Conservation (phyloP, 257 asterid species). For the Ophiorrhiza pumila region DNA sequence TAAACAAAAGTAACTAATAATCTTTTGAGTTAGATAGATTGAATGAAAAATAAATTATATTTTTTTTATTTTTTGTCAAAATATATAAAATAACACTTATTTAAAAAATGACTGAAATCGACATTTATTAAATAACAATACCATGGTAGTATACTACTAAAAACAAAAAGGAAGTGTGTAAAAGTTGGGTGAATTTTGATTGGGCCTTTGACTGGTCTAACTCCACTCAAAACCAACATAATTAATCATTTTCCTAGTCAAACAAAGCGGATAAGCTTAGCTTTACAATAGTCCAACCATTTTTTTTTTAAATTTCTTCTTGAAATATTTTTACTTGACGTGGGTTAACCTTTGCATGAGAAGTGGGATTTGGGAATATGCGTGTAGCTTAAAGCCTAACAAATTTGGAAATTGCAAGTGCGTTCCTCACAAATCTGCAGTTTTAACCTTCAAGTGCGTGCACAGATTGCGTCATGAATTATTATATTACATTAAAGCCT, state of each 20-base stretch:
- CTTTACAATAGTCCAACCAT: too few species aligned
- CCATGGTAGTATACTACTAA: too few species aligned
- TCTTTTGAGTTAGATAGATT: too few species aligned
- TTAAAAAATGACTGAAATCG: too few species aligned
- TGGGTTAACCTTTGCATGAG: not conserved
- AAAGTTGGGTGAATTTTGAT: not conserved
- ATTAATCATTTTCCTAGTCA: constrained; percentile 8
- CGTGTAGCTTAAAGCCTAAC: not conserved
- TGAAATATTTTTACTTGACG: constrained; percentile 7
- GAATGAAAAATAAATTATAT: too few species aligned
- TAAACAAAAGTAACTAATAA: too few species aligned
- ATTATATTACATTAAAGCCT: not conserved
- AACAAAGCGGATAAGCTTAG: constrained; percentile 10
- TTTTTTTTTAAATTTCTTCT: too few species aligned
- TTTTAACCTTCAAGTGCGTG: constrained; percentile 14
- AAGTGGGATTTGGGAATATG: not conserved
- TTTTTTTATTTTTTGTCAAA: too few species aligned
- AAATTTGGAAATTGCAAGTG: too few species aligned
- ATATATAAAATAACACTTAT: too few species aligned
- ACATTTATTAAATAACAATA: too few species aligned
- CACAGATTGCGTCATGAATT: not conserved
- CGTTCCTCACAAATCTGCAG: not conserved
- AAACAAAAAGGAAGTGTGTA: too few species aligned
- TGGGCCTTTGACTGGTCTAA: constrained; percentile 10
- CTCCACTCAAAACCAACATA: not conserved